phyloP scores from a whole-genome alignment of 1,139 yeast species.

The Wickerhamomyces sp. region DNA sequence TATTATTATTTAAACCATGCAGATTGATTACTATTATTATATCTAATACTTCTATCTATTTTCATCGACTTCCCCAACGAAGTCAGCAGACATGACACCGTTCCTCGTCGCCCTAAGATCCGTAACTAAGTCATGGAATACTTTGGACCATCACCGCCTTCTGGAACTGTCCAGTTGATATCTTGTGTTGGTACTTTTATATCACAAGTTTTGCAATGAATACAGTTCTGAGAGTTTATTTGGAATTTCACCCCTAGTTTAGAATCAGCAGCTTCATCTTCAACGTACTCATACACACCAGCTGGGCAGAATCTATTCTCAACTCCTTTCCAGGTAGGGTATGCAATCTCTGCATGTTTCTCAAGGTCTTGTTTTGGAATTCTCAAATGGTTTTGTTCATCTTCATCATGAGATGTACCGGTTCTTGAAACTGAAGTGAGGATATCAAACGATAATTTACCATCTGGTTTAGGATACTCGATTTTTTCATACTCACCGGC shows the following conservation, averaged over 20 bases:
- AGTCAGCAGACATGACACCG: no score
- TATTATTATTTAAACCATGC: no score
- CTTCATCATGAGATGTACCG: constrained; percentile 93
- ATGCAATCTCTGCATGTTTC: constrained; percentile 62
- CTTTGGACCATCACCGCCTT: constrained; percentile 98
- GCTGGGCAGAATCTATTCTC: constrained; percentile 97
- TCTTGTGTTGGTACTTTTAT: constrained; percentile 94
- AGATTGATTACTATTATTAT: no score
- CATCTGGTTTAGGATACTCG: constrained; percentile 93
- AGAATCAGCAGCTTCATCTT: constrained; percentile 45
- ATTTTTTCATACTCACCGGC: constrained; percentile 68
- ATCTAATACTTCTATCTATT: no score
- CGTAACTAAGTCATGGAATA: constrained; percentile 37
- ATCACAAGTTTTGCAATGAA: constrained; percentile 97
- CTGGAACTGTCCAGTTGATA: constrained; percentile 93
- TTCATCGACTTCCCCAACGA: no score
- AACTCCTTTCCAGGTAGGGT: constrained; percentile 75
- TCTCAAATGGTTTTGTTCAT: constrained; percentile 83
- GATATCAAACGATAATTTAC: constrained; percentile 80
- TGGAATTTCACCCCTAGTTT: constrained; percentile 70
- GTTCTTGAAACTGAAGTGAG: constrained; percentile 91
- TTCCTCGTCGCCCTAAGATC: no score
- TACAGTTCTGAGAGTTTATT: constrained; percentile 93
- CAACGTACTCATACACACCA: constrained; percentile 91
- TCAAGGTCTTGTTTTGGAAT: constrained; percentile 69